Conservation (phyloP, 352 stramenopile species). For the Phytophthora fragariaefolia region DNA sequence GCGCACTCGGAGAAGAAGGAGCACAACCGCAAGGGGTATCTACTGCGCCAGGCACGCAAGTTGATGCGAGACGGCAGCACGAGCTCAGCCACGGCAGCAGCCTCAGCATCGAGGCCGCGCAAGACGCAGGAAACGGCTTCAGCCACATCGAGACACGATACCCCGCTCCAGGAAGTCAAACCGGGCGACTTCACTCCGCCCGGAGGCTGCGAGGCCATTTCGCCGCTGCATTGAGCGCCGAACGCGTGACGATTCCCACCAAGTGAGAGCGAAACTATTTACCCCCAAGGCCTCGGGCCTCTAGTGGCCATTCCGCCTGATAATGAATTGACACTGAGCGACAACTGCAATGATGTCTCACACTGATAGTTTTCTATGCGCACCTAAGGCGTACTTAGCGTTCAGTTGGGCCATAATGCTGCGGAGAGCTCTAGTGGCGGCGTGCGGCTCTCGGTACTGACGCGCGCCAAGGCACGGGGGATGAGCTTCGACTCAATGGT, state of each 20-base stretch:
- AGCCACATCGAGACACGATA: slow-evolving; percentile 11
- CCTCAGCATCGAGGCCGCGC: slow-evolving; percentile 10
- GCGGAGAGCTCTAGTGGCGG: slow-evolving; percentile 17
- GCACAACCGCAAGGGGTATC: slow-evolving; percentile 80
- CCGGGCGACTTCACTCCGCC: slow-evolving; percentile 5
- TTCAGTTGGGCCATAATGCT: slow-evolving; percentile 23
- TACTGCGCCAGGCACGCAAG: slow-evolving; percentile 63
- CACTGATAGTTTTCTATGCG: slow-evolving; percentile 2
- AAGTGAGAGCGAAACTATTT: slow-evolving; percentile 41
- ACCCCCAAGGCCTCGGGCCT: slow-evolving; percentile 12
- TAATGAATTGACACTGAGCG: slow-evolving; percentile 30
- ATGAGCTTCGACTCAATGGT: slow-evolving; percentile 5
- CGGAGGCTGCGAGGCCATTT: slow-evolving; percentile 20
- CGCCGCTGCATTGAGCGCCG: slow-evolving; percentile 22
- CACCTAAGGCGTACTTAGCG: slow-evolving; percentile 21
- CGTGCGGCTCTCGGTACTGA: slow-evolving; percentile 31
- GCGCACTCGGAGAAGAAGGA: slow-evolving; percentile 61
- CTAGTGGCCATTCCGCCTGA: slow-evolving; percentile 1
- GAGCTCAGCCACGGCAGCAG: neutral
- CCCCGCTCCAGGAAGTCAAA: slow-evolving; percentile 14
- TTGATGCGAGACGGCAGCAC: slow-evolving; percentile 40
- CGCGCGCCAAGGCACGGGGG: neutral
- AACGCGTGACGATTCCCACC: neutral
- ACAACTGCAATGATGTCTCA: too few species aligned
- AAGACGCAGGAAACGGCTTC: slow-evolving; percentile 5